Conservation (phyloP, 495 filamentous ascomycete species). For the Tetracladium marchalianum region DNA sequence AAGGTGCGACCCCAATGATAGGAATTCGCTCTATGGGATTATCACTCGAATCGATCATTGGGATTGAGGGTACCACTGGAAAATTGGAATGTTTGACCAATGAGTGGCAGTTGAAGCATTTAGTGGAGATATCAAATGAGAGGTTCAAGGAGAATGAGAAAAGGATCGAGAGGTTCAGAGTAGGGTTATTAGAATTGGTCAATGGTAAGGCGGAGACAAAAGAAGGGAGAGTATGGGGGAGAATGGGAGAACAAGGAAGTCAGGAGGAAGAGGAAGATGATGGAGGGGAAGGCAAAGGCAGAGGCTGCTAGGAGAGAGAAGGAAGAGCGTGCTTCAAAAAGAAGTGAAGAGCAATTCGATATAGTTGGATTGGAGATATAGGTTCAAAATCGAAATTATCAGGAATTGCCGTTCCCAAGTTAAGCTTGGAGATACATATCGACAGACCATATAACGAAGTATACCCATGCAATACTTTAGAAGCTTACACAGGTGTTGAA, state of each 20-base stretch:
- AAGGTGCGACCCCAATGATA: slow-evolving; percentile 52
- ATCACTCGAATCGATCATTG: slow-evolving; percentile 69
- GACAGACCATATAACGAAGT: too few relatives aligned
- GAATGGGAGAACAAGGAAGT: slow-evolving; percentile 18
- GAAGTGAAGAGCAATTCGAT: slow-evolving; percentile 14
- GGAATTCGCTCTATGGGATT: slow-evolving; percentile 75
- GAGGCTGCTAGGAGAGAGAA: slow-evolving; percentile 16
- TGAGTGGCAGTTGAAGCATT: slow-evolving; percentile 36
- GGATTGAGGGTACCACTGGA: slow-evolving; percentile 27
- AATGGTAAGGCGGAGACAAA: slow-evolving; percentile 11
- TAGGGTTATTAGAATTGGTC: slow-evolving; percentile 25
- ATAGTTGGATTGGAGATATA: background rate
- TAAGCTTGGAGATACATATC: too few relatives aligned
- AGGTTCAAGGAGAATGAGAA: slow-evolving; percentile 65
- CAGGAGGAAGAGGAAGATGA: slow-evolving; percentile 39
- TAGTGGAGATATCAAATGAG: slow-evolving; percentile 63
- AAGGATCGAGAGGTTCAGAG: slow-evolving; percentile 53
- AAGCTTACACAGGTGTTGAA: too few relatives aligned
- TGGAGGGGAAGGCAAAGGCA: slow-evolving; percentile 10
- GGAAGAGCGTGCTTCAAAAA: slow-evolving; percentile 15
- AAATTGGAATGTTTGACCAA: slow-evolving; percentile 26
- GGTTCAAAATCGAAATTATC: background rate
- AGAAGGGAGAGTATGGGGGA: slow-evolving; percentile 38
- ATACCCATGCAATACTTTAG: too few relatives aligned
- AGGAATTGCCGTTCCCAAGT: too few relatives aligned